A percentile compares a stretch with the other conserved stretches of the same genome.
phyloP scores from a whole-genome alignment of 2,329 filamentous ascomycete genomes.

The Pseudopithomyces maydicus region DNA sequence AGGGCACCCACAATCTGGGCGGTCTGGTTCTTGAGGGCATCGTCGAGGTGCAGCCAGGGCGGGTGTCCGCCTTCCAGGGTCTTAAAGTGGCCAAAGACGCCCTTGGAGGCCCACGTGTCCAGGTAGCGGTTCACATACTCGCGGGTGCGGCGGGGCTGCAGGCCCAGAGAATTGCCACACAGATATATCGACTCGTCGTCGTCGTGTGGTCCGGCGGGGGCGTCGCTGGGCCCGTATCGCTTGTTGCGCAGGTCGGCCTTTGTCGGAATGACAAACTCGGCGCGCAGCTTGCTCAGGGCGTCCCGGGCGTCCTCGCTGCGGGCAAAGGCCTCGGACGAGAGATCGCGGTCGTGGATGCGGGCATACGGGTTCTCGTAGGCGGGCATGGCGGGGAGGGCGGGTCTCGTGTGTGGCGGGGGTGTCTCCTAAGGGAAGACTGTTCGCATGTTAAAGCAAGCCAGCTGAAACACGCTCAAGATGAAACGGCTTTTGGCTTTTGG shows the following conservation, averaged over 20 bases:
- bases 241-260: slow-evolving; percentile 72
- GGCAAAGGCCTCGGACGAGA: slow-evolving; percentile 40
- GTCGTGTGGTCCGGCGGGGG: too few relatives aligned
- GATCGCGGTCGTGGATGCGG: slow-evolving; percentile 19
- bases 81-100: slow-evolving; percentile 82
- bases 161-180: slow-evolving; percentile 86
- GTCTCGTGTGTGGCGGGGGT: background rate
- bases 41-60: slow-evolving; percentile 80
- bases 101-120: slow-evolving; percentile 82
- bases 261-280: slow-evolving; percentile 78
- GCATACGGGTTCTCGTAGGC: slow-evolving; percentile 28
- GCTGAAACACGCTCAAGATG: background rate
- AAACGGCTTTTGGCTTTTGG: too few relatives aligned
- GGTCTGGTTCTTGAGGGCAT: slow-evolving; percentile 71
- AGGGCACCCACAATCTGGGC: slow-evolving; percentile 76
- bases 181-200: slow-evolving; percentile 71
- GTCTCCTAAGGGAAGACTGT: slow-evolving; percentile 1
- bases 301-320: slow-evolving; percentile 44
- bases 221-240: slow-evolving; percentile 40
- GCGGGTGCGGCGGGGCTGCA: slow-evolving; percentile 74
- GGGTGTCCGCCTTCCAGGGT: slow-evolving; percentile 69
- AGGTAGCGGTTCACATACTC: slow-evolving; percentile 74
- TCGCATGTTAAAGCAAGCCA: background rate
- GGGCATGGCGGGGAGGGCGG: slow-evolving; percentile 1
- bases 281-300: slow-evolving; percentile 52